Evolutionary conservation across 306 rosid genomes (phyloP).

Genomic region (Pueraria montana): DNA sequence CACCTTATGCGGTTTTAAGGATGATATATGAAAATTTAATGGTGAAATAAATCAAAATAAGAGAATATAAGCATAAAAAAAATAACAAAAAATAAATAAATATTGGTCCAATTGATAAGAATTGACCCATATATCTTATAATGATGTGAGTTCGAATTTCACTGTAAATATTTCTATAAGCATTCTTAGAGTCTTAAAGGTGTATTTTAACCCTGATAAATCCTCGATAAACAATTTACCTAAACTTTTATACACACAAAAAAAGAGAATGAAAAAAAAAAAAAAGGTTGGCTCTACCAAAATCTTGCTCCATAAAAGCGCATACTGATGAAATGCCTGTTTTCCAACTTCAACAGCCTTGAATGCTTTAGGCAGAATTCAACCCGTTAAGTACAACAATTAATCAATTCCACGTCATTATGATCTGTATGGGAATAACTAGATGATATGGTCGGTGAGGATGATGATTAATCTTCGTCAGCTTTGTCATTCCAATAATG

Average conservation of each 20-base stretch:
- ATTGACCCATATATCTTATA: too few relatives aligned
- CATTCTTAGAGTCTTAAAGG: too few relatives aligned
- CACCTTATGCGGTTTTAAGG: background rate
- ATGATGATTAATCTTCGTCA: constrained; percentile 30
- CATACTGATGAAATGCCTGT: background rate
- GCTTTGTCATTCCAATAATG: constrained; percentile 5
- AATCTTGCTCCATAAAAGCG: background rate
- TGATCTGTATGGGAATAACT: background rate
- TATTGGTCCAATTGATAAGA: too few relatives aligned
- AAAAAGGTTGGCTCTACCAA: background rate
- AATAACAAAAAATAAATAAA: background rate
- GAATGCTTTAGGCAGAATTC: background rate
- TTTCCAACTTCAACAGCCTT: background rate
- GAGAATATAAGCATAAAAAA: background rate
- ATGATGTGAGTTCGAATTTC: too few relatives aligned
- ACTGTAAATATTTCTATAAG: too few relatives aligned
- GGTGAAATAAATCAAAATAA: background rate
- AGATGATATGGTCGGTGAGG: constrained; percentile 42
- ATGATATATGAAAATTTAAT: background rate
- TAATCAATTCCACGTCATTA: constrained; percentile 24
- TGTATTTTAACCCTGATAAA: too few relatives aligned
- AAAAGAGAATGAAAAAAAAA: too few relatives aligned
- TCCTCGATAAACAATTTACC: too few relatives aligned
- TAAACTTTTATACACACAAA: too few relatives aligned
- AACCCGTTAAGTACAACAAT: background rate